Percentiles rank a stretch among this genome's conserved stretches.
Conservation (phyloP, 352 stramenopile species). For the Chrysophaeum taylorii region DNA sequence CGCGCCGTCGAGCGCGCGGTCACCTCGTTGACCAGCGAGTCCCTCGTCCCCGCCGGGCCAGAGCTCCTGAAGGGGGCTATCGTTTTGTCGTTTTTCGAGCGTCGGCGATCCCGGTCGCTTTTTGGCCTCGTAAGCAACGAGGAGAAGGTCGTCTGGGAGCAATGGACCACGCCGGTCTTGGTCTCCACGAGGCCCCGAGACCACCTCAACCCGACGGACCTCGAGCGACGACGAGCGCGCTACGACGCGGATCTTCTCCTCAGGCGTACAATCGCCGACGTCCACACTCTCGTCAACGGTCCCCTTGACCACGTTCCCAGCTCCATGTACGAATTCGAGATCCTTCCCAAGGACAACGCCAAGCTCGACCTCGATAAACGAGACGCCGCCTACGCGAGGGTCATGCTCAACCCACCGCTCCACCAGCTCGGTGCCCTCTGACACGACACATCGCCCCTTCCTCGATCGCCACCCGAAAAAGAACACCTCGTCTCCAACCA, state of each 20-base stretch:
- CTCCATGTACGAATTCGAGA: slow-evolving; percentile 12
- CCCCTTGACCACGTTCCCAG: neutral
- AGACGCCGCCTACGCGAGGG: neutral
- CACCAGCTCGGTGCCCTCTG: slow-evolving; percentile 1
- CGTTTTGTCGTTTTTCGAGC: slow-evolving; percentile 4
- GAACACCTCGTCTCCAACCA: no score
- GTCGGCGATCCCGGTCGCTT: neutral
- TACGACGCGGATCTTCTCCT: neutral
- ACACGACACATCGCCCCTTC: no score
- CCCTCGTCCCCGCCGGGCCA: neutral
- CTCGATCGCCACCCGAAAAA: no score
- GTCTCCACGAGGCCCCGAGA: neutral
- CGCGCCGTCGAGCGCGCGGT: neutral
- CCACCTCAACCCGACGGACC: neutral
- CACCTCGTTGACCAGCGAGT: neutral
- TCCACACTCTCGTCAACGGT: neutral
- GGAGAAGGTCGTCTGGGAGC: slow-evolving; percentile 12
- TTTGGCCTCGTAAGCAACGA: slow-evolving; percentile 1
- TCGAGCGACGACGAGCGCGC: neutral
- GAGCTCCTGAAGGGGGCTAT: neutral
- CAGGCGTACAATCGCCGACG: neutral
- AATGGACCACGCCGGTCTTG: neutral
- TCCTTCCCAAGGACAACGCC: neutral
- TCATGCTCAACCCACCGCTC: slow-evolving; percentile 3
- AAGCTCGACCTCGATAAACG: neutral